Base-by-base conservation (phyloP, 163 green algal genomes). In the Trebouxia gelatinosa region DNA sequence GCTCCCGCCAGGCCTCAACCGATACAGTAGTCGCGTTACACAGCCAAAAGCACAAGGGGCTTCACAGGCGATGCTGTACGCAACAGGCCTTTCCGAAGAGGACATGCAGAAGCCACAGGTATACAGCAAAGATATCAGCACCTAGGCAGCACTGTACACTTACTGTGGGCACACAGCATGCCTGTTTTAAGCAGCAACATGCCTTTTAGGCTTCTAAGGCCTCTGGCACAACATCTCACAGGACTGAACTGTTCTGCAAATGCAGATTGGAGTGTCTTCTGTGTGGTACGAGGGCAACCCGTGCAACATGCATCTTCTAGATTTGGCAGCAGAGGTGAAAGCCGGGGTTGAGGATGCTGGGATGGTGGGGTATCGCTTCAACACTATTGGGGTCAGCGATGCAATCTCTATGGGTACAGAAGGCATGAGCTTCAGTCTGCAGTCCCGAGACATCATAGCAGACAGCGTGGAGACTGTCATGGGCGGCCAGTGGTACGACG, bases 221-320 rank as follows among this genome's bases (percentile, higher is more conserved):
- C 23, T 23, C 2, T 3, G 19, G n/a, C n/a, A n/a, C n/a, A n/a
- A n/a, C n/a, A n/a, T n/a, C n/a, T n/a, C n/a, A n/a, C n/a, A n/a
- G n/a, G n/a, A n/a, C n/a, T n/a, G n/a, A 65, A 34, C 54, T 34
- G 54, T 57, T 48, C 28, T 39, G 34, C 26, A 46, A 28, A 7
- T 71, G 46, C 85, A 97, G 91, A 87, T 99, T 28, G 95, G 95
- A 64, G 96, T 99, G 71, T 93, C 92, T 9, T 96, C 89, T 28
- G 91, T 98, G 62, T 99, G 95, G 95, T 99, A 98, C 78, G 96
- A 99, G 86, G 96, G 96, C 82, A 99, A 99, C 87, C 91, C 96
- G 37, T 99, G 96, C 94, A 99, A 99, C 89, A 99, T 98, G 95
- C 96, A 99, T 88, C 89, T 99, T 43, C 91, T 98, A 82, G 89